Percentiles rank a stretch among this genome's conserved stretches.
These are phyloP conservation scores for Globisporangium viniferum DNA, from an alignment of 352 stramenopile species.

Conservation along the genomic window DNA sequence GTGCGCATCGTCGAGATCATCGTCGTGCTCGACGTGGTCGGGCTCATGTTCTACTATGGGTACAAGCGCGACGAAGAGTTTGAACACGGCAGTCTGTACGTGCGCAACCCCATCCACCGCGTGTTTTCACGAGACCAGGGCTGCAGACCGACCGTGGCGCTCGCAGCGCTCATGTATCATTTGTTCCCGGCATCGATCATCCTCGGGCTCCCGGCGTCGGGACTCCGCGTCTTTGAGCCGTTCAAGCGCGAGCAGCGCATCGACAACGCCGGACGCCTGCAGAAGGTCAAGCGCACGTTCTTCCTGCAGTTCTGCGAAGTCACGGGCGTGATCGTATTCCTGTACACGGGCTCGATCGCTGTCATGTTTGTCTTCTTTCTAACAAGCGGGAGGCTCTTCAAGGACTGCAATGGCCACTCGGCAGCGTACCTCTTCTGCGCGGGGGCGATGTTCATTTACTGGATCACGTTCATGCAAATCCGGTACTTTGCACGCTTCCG, in stretches of 20 bases:
- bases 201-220: slow-evolving; percentile 60
- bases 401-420: slow-evolving; percentile 39
- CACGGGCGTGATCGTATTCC: slow-evolving; percentile 50
- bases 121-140: slow-evolving; percentile 39
- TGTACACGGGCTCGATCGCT: slow-evolving; percentile 47
- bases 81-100: slow-evolving; percentile 34
- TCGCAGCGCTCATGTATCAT: slow-evolving; percentile 69
- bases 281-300: slow-evolving; percentile 79
- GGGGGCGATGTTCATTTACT: slow-evolving; percentile 49
- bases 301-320: slow-evolving; percentile 78
- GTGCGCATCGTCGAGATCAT: slow-evolving; percentile 62
- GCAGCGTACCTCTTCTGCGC: slow-evolving; percentile 46
- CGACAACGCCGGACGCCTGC: slow-evolving; percentile 46
- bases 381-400: slow-evolving; percentile 51
- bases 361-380: slow-evolving; percentile 57
- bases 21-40: slow-evolving; percentile 48
- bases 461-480: slow-evolving; percentile 62
- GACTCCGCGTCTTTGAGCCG: slow-evolving; percentile 60
- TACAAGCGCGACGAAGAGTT: slow-evolving; percentile 31
- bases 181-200: slow-evolving; percentile 60
- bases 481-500: slow-evolving; percentile 72
- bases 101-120: slow-evolving; percentile 37
- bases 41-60: slow-evolving; percentile 61
- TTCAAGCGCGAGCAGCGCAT: slow-evolving; percentile 71
- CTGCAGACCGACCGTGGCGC: slow-evolving; percentile 47